These are phyloP conservation scores for Diaporthe capsici DNA, from an alignment of 2,329 filamentous ascomycete genomes.

Conservation along the genomic window DNA sequence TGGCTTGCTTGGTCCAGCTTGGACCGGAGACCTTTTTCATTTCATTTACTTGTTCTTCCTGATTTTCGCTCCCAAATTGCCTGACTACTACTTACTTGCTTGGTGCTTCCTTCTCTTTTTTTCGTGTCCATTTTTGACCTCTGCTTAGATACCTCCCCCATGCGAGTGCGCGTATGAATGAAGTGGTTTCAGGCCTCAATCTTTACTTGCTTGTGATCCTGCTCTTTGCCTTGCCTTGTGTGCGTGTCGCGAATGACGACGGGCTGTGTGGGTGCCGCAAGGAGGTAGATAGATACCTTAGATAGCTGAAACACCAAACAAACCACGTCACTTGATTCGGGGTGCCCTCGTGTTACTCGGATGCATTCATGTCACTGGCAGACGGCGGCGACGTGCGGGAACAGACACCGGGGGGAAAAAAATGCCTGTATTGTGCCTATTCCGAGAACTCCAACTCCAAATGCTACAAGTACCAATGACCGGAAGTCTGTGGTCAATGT, in stretches of 20 bases:
- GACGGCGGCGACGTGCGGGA: fast-evolving
- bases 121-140: background rate
- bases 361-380: background rate
- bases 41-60: background rate
- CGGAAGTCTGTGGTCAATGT: background rate
- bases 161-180: constrained; percentile 32
- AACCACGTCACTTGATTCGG: background rate
- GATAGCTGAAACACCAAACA: background rate
- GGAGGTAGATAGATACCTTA: constrained; percentile 24
- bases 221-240: background rate
- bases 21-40: background rate
- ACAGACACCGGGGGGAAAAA: background rate
- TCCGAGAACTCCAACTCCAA: constrained; percentile 29
- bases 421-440: constrained; percentile 21
- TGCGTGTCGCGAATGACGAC: background rate
- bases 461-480: constrained; percentile 26
- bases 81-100: background rate
- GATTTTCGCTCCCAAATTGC: background rate
- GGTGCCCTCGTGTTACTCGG: background rate
- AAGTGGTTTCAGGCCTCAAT: constrained; percentile 13
- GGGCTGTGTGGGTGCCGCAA: background rate
- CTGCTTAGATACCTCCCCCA: constrained; percentile 39
- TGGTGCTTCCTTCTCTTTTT: background rate
- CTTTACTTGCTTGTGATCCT: background rate
- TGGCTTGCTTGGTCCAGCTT: constrained; percentile 17